Evolutionary conservation across 331 rosid genomes (phyloP), one percentile per base, ranked within the genome.

Genomic region (Spiraea crenata): DNA sequence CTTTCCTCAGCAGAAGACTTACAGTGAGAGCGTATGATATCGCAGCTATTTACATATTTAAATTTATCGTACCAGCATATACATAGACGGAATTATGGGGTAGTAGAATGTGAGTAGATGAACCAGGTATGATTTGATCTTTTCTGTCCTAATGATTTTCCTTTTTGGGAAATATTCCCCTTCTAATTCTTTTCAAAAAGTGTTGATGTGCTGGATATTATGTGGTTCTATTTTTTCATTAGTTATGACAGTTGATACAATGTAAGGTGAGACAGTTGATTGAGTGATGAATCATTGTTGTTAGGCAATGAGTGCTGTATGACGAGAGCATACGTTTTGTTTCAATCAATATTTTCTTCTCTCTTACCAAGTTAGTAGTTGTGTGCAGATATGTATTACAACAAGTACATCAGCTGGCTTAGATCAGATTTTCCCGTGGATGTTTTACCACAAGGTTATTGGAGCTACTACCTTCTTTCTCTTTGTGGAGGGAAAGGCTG

Each of bases 381-480:
- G 70, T 69, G 9, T 73, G 69, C 79, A 95, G 97, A 95, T 95
- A 76, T 83, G 97, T 84, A 82, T 95, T 67, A 91, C 96, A 0
- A 85, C 90, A n/a, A 91, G 96, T 79, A 95, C 97, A 2, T 83
- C 99, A 2, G 97, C 92, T 8, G 95, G 97, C 74, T 88, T 95
- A 60, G 97, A 95, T 60, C 99, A 95, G 90, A 95, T 95, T 74
- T 81, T 95, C 42, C 99, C 96, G 2, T 95, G 99, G 97, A 95
- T 95, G 99, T 95, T 91, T 79, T 95, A 87, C 77, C 99, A 95
- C 75, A 91, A 95, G 85, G 89, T 89, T 81, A 80, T 95, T 64
- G 96, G 97, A 19, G 99, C 85, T 47, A 69, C 95, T 12, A 78
- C 83, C 67, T 95, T 95, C 74, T 88, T 87, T 2, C 96, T 95